A percentile compares a stretch with the other conserved stretches of the same genome.
Evolutionary conservation across 2,329 filamentous ascomycete species (phyloP).

Genomic region (Tympanopsis confertula): DNA sequence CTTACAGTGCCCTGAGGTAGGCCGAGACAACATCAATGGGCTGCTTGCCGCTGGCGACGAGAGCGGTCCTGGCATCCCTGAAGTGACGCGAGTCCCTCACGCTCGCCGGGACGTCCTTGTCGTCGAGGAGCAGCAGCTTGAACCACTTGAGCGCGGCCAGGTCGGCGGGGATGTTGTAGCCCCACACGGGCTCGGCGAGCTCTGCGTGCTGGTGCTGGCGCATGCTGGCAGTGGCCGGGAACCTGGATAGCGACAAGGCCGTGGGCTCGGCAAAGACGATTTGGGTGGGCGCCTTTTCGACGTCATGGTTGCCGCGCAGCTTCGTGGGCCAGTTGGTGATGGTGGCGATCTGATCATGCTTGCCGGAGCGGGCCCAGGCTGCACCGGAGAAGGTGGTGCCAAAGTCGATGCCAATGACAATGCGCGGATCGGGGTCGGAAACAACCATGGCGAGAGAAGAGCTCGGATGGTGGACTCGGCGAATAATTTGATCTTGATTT

Average conservation of each 20-base stretch:
- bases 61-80: neutral
- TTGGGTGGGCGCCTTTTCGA: slow-evolving; percentile 16
- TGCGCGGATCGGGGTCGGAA: no score
- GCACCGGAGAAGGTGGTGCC: neutral
- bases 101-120: slow-evolving; percentile 12
- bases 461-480: no score
- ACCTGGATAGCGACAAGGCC: fast-evolving
- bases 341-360: neutral
- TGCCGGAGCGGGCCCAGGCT: neutral
- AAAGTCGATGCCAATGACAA: neutral
- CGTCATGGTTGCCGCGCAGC: slow-evolving; percentile 11
- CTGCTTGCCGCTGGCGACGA: slow-evolving; percentile 6
- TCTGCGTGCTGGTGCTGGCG: slow-evolving; percentile 15
- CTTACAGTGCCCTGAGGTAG: slow-evolving; percentile 16
- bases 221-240: slow-evolving; percentile 11
- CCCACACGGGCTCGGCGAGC: slow-evolving; percentile 17
- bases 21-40: slow-evolving; percentile 14
- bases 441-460: no score
- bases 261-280: slow-evolving; percentile 8
- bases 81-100: slow-evolving; percentile 12
- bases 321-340: neutral
- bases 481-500: no score
- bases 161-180: slow-evolving; percentile 13
- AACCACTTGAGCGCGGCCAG: slow-evolving; percentile 23
- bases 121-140: slow-evolving; percentile 24